A percentile compares a stretch with the other conserved stretches of the same genome.
phyloP scores from a whole-genome alignment of 345 rosid genomes.

The Gossypium herbaceum region DNA sequence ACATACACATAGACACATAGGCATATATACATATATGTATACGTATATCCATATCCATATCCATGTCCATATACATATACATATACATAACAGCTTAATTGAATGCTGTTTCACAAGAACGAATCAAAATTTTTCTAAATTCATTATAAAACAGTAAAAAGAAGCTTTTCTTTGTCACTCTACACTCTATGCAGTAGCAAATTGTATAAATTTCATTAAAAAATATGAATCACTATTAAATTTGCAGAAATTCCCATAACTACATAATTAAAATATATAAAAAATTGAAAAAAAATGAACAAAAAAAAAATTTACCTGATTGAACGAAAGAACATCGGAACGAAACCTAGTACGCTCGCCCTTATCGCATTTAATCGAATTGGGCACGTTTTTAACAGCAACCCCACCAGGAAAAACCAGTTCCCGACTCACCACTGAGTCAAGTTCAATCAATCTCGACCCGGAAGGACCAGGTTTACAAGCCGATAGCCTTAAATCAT shows the following conservation, averaged over 20 bases:
- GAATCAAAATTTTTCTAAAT: neutral
- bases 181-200: too few species aligned
- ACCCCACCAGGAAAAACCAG: conserved; percentile 68
- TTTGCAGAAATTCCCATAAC: neutral
- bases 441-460: conserved; percentile 56
- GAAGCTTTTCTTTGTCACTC: neutral
- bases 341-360: conserved; percentile 82
- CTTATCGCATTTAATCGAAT: conserved; percentile 80
- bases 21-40: neutral
- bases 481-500: conserved; percentile 52
- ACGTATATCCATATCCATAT: too few species aligned
- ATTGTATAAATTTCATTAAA: neutral
- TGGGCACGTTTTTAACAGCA: conserved; percentile 51
- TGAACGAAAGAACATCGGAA: conserved; percentile 81
- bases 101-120: neutral
- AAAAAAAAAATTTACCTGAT: conserved; percentile 43
- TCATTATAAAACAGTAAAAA: neutral
- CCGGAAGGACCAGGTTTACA: conserved; percentile 51
- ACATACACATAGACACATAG: neutral
- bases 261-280: neutral
- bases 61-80: neutral
- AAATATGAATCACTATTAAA: neutral
- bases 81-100: neutral
- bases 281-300: neutral
- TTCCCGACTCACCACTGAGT: conserved; percentile 40